Evolutionary conservation across 1,284 basidiomycete species (phyloP).

Genomic region (Xerocomus nothofagi): DNA sequence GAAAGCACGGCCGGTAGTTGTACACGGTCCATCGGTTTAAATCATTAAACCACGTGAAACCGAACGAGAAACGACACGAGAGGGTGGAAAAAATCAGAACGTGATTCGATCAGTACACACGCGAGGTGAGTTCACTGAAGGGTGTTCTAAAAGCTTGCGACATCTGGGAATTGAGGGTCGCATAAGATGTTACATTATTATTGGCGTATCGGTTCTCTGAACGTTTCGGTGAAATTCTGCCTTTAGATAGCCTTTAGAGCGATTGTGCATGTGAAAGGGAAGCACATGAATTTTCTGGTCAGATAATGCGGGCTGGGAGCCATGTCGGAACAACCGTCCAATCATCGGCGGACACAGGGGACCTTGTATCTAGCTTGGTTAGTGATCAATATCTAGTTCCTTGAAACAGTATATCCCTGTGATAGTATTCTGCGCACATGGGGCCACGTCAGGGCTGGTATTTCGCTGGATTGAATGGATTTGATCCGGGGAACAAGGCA

Average conservation of each 20-base stretch:
- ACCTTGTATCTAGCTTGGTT: neutral
- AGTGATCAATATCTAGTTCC: neutral
- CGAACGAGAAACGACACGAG: neutral
- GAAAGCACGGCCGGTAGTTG: conserved; percentile 1
- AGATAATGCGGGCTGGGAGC: conserved; percentile 7
- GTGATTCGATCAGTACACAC: neutral
- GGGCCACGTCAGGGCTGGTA: neutral
- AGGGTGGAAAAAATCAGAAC: neutral
- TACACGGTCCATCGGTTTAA: neutral
- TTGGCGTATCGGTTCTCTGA: conserved; percentile 1
- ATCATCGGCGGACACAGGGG: neutral
- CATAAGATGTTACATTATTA: neutral
- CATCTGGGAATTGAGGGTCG: conserved; percentile 2
- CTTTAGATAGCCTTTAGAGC: conserved; percentile 19
- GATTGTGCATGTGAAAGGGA: conserved; percentile 12
- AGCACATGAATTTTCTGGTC: neutral
- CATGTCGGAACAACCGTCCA: neutral
- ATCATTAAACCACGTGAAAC: neutral
- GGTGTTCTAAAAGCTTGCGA: neutral
- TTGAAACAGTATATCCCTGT: neutral
- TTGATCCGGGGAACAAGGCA: conserved; percentile 4
- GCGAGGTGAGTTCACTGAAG: neutral
- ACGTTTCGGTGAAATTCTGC: neutral
- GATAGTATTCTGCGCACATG: neutral
- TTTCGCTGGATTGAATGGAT: neutral